These are phyloP conservation scores for Asterochloris erici DNA, from an alignment of 139 green algal genomes.

Conservation along the genomic window DNA sequence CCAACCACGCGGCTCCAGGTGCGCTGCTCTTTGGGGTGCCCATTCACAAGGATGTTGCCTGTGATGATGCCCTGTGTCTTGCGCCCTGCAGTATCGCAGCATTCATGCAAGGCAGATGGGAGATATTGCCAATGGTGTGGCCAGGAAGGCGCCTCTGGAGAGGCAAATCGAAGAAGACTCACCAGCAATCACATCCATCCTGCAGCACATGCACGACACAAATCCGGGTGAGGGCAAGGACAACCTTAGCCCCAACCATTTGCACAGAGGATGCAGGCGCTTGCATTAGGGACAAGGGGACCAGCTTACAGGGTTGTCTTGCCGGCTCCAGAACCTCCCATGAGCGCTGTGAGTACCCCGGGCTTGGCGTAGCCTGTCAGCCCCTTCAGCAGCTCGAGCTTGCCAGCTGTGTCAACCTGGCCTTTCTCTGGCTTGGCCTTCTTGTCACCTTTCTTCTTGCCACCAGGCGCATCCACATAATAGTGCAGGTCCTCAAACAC, in stretches of 20 bases:
- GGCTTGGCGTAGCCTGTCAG: constrained; percentile 53
- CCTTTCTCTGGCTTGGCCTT: constrained; percentile 30
- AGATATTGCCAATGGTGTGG: too few species aligned
- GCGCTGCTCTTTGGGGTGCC: constrained; percentile 62
- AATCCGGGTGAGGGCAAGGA: too few species aligned
- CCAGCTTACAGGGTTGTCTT: constrained; percentile 56
- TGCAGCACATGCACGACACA: constrained; percentile 7
- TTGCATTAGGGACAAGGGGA: too few species aligned
- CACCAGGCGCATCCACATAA: constrained; percentile 15
- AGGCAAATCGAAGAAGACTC: too few species aligned
- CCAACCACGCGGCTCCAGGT: constrained; percentile 64
- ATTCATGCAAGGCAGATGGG: too few species aligned
- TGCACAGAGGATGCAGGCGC: too few species aligned
- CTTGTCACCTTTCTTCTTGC: constrained; percentile 22
- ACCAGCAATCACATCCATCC: constrained; percentile 66
- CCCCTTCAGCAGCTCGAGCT: constrained; percentile 54
- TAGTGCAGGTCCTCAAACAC: constrained; percentile 7
- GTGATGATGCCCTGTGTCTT: constrained; percentile 72
- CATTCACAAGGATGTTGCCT: constrained; percentile 64
- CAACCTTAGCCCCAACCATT: too few species aligned
- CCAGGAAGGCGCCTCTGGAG: too few species aligned
- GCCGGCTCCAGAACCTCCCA: constrained; percentile 57
- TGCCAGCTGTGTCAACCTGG: constrained; percentile 31
- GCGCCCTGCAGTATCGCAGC: constrained; percentile 27
- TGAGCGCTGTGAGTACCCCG: constrained; percentile 54